Base-by-base conservation (phyloP, 2,329 filamentous ascomycete genomes). In the Talaromyces sp. region DNA sequence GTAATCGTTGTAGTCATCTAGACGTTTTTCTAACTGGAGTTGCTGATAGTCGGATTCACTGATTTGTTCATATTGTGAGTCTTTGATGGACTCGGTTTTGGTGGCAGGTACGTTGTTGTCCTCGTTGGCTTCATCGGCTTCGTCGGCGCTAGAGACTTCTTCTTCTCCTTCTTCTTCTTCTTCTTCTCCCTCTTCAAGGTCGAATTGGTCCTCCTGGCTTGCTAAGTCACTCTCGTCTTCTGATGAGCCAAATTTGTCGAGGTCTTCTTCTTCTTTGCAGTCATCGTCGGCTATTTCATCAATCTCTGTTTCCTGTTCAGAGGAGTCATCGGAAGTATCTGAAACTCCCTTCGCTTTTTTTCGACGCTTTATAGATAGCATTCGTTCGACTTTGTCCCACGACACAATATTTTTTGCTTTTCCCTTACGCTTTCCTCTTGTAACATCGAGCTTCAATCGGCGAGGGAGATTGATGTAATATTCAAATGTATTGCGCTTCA, bases 401-500 rank as follows among this genome's bases (percentile, higher is more conserved):
- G 72, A 70, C 65, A 81, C 69, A 19, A 66, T 66, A 33, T 67
- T 64, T 3, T 72, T 67, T 10, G 24, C 14, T 33, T 9, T 43
- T 14, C 56, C 39, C 48, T 70, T 71, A 67, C 68, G 75, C 19
- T 70, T 73, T 54, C 77, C 76, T 27, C 70, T 71, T 39, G 74
- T 71, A 10, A 90, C 83, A 14, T 80, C 72, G 4, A 89, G 69
- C 9, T 78, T 77, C 68, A 82, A 85, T 66, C 85, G 81, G 65
- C 84, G 79, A 1, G 86, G 79, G 7, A 82, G 76, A 2, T 74
- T 76, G 13, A 78, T 73, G 84, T 87, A 88, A 63, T 83, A 85
- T 3, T 81, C 73, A 22, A 75, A 74, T 7, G 77, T 75, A 64
- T 83, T 75, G 3, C 70, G 70, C 60, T 81, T 77, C 75, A 89